A percentile compares a stretch with the other conserved stretches of the same genome.
Evolutionary conservation across 2,329 filamentous ascomycete genomes (phyloP).

Genomic region (Pyrenophora graminea): DNA sequence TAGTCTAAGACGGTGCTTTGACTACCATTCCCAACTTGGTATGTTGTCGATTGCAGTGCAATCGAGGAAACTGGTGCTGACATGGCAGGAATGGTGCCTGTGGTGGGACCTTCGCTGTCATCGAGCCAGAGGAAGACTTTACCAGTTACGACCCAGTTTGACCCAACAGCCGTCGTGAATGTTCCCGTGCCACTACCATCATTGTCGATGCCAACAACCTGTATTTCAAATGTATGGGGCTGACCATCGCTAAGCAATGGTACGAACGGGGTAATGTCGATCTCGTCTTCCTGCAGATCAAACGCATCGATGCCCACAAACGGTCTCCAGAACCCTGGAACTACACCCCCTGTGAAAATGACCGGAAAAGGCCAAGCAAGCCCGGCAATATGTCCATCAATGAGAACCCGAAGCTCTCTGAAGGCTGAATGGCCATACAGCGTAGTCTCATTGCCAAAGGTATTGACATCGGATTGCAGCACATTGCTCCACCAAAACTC

Average conservation of each 20-base stretch:
- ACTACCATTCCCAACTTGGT: conserved; percentile 54
- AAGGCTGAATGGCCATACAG: conserved; percentile 73
- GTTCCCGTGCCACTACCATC: conserved; percentile 53
- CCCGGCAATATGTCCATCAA: conserved; percentile 74
- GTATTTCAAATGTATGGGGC: conserved; percentile 69
- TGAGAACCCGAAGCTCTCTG: conserved; percentile 75
- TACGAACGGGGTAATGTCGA: conserved; percentile 79
- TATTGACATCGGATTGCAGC: conserved; percentile 61
- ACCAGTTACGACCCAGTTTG: conserved; percentile 75
- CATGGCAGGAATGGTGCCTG: conserved; percentile 48
- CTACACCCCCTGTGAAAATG: conserved; percentile 80
- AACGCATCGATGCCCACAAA: conserved; percentile 79
- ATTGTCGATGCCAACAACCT: conserved; percentile 68
- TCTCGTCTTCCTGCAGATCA: conserved; percentile 77
- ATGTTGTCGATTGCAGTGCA: conserved; percentile 55
- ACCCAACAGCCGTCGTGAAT: conserved; percentile 62
- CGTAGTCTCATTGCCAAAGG: conserved; percentile 62
- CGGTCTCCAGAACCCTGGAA: conserved; percentile 76
- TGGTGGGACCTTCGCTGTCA: conserved; percentile 56
- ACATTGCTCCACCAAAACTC: conserved; percentile 89
- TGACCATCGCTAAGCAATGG: conserved; percentile 68
- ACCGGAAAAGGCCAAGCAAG: conserved; percentile 81
- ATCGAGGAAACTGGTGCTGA: conserved; percentile 53
- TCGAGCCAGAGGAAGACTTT: conserved; percentile 82
- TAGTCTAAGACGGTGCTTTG: conserved; percentile 65